phyloP scores from a whole-genome alignment of 2,329 filamentous ascomycete species.

The Rutstroemia sp. region DNA sequence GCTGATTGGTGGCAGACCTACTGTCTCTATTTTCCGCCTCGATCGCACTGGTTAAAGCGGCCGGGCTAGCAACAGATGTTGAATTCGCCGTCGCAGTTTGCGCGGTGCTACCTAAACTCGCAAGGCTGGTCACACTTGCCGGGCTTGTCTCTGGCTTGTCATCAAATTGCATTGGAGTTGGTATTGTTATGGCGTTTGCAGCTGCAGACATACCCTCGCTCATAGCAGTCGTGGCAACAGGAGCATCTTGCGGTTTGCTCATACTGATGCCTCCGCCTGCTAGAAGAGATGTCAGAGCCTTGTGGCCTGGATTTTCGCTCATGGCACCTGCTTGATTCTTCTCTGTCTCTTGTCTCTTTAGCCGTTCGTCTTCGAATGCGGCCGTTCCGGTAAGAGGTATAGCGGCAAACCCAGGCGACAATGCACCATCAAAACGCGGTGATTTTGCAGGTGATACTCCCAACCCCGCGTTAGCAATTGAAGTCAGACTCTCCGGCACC shows the following conservation, averaged over 20 bases:
- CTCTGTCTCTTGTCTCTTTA: constrained; percentile 40
- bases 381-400: constrained; percentile 45
- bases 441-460: constrained; percentile 28
- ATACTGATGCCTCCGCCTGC: constrained; percentile 46
- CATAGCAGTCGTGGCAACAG: constrained; percentile 27
- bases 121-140: constrained; percentile 28
- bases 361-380: constrained; percentile 46
- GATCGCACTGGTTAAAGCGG: constrained; percentile 19
- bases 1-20: constrained; percentile 14
- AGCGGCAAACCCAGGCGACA: constrained; percentile 30
- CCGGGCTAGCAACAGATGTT: constrained; percentile 27
- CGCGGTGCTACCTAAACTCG: constrained; percentile 27
- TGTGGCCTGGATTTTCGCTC: constrained; percentile 48
- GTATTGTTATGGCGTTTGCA: constrained; percentile 27
- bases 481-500: constrained; percentile 16
- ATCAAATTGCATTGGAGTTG: constrained; percentile 24
- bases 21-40: constrained; percentile 22
- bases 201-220: constrained; percentile 26
- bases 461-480: constrained; percentile 24
- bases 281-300: constrained; percentile 46
- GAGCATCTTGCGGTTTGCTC: constrained; percentile 48
- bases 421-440: constrained; percentile 25
- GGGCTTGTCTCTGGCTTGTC: constrained; percentile 27
- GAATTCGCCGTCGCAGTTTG: constrained; percentile 29
- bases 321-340: constrained; percentile 33